Base-by-base conservation (phyloP, 1,139 yeast species). In the Candida pseudoviswanathii region DNA sequence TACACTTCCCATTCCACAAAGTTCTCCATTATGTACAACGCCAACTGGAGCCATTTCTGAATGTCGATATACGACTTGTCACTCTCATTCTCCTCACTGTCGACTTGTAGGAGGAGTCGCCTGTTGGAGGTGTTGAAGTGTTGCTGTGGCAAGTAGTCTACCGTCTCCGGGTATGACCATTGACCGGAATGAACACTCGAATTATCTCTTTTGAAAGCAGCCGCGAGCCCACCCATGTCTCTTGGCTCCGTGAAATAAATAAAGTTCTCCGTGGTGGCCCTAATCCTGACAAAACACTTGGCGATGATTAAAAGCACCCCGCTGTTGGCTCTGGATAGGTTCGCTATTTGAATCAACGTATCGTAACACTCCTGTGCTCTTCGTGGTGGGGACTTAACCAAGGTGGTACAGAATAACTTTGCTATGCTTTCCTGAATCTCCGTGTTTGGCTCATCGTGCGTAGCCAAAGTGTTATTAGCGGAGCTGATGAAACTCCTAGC, bases 1-100 rank as follows among this genome's bases (percentile, higher is more conserved):
- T 84, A 89, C 1, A 84, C 65, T 53, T 86, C 94, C 92, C 94
- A 88, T 50, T 80, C 77, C 24, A 80, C 71, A 39, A 85, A 86
- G 10, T 73, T 69, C n/a, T 75, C 77, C 59, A 86, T 64, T 0
- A 86, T 71, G 10, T 70, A 67, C 16, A 80, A 64, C 2, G 85
- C 81, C 10, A 82, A 56, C 2, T 73, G 64, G 6, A 86, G 65
- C 87, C 90, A 84, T 16, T 64, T 59, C 3, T 77, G 64, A 21
- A 84, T 70, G 55, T 84, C 82, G 16, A 83, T 64, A 8, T 64
- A 51, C 44, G 54, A 51, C 9, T 54, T 58, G 4, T 53, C 58
- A 44, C 47, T 45, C 11, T 51, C 54, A 27, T 27, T 8, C 8
- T 27, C 26, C 26, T 32, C 44, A 5, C 41, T 32, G 8, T 25